Conservation (phyloP, 73 alveolate genomes). For the Stentor coeruleus region DNA sequence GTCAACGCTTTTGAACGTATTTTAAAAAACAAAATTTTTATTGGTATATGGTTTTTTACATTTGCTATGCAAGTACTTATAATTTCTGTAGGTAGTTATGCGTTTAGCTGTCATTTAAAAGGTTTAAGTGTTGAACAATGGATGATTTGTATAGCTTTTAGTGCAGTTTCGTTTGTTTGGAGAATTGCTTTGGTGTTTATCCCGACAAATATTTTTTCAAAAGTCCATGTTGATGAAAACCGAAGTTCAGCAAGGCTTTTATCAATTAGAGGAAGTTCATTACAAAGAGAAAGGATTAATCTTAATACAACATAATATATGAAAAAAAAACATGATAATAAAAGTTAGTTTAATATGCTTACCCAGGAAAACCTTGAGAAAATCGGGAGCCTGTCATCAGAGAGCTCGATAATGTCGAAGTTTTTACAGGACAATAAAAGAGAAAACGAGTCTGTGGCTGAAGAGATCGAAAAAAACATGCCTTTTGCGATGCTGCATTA, state of each 20-base stretch:
- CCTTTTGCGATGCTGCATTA: conserved; percentile 20
- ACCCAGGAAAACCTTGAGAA: conserved; percentile 15
- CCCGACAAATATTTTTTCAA: no score
- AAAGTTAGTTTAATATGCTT: neutral
- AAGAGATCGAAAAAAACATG: conserved; percentile 25
- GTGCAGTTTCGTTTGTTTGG: conserved; percentile 38
- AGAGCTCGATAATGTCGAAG: conserved; percentile 12
- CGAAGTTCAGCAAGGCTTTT: no score
- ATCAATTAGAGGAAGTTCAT: no score
- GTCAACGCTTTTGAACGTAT: conserved; percentile 70
- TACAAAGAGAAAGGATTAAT: no score
- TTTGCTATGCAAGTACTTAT: conserved; percentile 55
- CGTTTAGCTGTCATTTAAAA: conserved; percentile 54
- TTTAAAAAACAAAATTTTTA: conserved; percentile 50
- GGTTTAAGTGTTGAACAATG: conserved; percentile 79
- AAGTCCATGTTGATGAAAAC: no score
- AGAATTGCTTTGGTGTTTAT: conserved; percentile 34
- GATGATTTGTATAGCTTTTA: conserved; percentile 72
- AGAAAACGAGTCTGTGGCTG: neutral
- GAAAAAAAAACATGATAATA: no score
- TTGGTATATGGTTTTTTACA: conserved; percentile 58
- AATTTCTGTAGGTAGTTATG: conserved; percentile 65
- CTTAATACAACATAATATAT: no score
- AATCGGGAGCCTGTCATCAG: neutral
- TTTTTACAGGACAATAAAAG: neutral